phyloP scores from a whole-genome alignment of 2,329 filamentous ascomycete genomes.

The Emergomyces orientalis region DNA sequence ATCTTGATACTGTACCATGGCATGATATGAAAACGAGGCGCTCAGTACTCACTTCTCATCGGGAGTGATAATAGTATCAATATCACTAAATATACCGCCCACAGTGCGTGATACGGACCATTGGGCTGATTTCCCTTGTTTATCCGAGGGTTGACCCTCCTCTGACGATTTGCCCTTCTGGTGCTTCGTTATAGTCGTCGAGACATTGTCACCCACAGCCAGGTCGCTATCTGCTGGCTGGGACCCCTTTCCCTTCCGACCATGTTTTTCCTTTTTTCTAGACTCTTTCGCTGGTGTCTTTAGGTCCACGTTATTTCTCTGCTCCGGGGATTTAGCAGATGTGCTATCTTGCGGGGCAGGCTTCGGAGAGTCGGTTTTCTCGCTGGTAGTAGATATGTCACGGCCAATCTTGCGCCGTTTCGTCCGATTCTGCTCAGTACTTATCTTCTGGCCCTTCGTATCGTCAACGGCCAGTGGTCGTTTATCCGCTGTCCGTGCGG shows the following conservation, averaged over 20 bases:
- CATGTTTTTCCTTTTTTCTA: neutral
- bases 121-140: neutral
- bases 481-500: constrained; percentile 5
- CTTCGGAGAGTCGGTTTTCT: neutral
- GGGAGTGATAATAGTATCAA: constrained; percentile 49
- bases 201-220: neutral
- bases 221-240: neutral
- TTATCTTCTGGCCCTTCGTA: constrained; percentile 1
- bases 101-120: constrained; percentile 11
- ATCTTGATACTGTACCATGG: neutral
- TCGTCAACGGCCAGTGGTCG: constrained; percentile 5
- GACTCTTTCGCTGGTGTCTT: neutral
- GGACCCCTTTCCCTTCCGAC: neutral
- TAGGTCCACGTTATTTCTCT: neutral
- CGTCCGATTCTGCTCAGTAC: constrained; percentile 5
- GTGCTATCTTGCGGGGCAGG: neutral
- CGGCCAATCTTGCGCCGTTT: constrained; percentile 7
- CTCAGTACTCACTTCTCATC: constrained; percentile 43
- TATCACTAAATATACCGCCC: constrained; percentile 47
- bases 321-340: neutral
- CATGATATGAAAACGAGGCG: neutral
- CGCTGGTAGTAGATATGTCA: neutral
- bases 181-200: neutral
- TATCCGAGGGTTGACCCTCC: neutral
- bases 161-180: neutral